Evolutionary conservation across 2,329 filamentous ascomycete species (phyloP).

Genomic region (Parascedosporium putredinis): DNA sequence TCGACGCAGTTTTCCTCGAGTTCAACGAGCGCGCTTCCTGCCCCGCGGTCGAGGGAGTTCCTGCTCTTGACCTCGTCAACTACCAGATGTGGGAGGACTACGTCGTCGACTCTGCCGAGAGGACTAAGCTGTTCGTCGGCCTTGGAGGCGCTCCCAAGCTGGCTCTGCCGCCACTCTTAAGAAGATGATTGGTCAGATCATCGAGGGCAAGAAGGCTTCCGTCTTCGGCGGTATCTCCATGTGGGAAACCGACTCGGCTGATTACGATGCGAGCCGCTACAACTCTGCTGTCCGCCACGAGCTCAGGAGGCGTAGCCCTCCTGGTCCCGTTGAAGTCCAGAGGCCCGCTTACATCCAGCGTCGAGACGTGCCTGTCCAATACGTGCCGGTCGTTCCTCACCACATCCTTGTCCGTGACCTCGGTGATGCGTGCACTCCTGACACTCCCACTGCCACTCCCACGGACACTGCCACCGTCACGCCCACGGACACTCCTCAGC

Average conservation of each 20-base stretch:
- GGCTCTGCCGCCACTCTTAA: conserved; percentile 15
- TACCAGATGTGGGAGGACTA: conserved; percentile 30
- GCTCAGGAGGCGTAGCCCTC: not conserved
- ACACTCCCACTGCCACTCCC: conserved; percentile 8
- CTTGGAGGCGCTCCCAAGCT: conserved; percentile 22
- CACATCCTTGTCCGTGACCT: conserved; percentile 6
- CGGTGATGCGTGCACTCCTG: conserved; percentile 9
- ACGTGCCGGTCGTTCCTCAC: conserved; percentile 5
- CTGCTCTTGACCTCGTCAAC: conserved; percentile 26
- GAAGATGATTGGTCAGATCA: conserved; percentile 26
- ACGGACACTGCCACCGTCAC: conserved; percentile 8
- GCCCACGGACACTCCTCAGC: conserved; percentile 12
- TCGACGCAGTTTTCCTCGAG: conserved; percentile 35
- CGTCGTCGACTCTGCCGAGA: conserved; percentile 22
- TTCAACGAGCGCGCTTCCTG: conserved; percentile 38
- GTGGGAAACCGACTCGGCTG: conserved; percentile 28
- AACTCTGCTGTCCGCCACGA: conserved; percentile 7
- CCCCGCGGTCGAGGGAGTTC: conserved; percentile 21
- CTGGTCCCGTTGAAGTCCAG: not conserved
- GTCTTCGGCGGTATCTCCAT: conserved; percentile 36
- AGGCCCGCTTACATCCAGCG: conserved; percentile 6
- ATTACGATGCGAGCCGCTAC: conserved; percentile 16
- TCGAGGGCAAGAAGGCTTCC: conserved; percentile 23
- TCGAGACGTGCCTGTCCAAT: conserved; percentile 3
- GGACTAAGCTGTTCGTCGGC: conserved; percentile 35